phyloP scores from a whole-genome alignment of 768 basidiomycete species.

The Leccinum uliginosum region DNA sequence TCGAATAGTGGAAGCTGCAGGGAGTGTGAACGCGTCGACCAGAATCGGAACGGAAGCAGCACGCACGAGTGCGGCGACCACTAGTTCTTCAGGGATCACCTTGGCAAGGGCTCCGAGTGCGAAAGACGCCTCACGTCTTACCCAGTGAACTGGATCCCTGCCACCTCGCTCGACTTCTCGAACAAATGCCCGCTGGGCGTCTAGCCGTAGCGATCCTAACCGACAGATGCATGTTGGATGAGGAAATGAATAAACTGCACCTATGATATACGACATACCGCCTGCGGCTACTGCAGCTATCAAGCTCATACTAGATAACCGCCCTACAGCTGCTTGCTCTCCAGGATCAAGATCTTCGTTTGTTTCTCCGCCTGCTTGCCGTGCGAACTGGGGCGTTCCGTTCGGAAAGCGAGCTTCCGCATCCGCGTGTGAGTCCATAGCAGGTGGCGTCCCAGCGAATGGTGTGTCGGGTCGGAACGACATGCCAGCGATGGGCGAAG shows the following conservation, averaged over 20 bases:
- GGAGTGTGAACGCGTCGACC: conserved; percentile 5
- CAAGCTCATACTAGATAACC: conserved; percentile 88
- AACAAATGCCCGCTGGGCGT: conserved; percentile 61
- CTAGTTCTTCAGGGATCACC: conserved; percentile 72
- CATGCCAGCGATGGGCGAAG: conserved; percentile 10
- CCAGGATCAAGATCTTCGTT: conserved; percentile 40
- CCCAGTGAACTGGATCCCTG: conserved; percentile 67
- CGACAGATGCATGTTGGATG: conserved; percentile 3
- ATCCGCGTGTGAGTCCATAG: conserved; percentile 5
- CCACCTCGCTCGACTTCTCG: conserved; percentile 69
- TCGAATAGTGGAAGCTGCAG: conserved; percentile 78
- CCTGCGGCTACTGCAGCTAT: conserved; percentile 84
- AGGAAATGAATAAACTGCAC: conserved; percentile 3
- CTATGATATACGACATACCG: conserved; percentile 41
- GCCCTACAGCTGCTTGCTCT: conserved; percentile 80
- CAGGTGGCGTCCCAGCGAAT: conserved; percentile 2
- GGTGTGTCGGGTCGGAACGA: conserved; percentile 16
- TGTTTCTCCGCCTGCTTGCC: conserved; percentile 20
- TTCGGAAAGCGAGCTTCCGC: conserved; percentile 8
- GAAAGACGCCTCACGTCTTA: conserved; percentile 81
- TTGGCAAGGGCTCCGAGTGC: conserved; percentile 88
- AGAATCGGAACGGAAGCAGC: conserved; percentile 4
- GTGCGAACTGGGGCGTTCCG: conserved; percentile 11
- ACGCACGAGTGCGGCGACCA: conserved; percentile 59
- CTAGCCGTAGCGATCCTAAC: conserved; percentile 51